A percentile compares a stretch with the other conserved stretches of the same genome.
phyloP scores from a whole-genome alignment of 257 asterid species.

The Solanum sejunctum region DNA sequence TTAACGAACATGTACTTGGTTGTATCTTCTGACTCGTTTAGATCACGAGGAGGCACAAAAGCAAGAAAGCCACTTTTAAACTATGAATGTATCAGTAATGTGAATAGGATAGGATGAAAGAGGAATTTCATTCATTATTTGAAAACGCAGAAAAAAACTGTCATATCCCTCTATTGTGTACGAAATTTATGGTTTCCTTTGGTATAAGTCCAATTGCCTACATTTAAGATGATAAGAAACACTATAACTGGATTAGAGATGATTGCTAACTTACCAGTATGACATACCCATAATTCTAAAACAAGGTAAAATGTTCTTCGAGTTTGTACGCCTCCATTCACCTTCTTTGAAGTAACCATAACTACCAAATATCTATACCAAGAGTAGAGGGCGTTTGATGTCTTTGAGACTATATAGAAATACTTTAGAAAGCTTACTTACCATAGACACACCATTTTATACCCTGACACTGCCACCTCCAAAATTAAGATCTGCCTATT shows the following conservation, averaged over 20 bases:
- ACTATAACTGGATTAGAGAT: not conserved
- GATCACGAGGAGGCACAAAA: conserved; percentile 3
- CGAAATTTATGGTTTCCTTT: not conserved
- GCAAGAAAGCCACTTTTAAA: not conserved
- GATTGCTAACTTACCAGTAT: not conserved
- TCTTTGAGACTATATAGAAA: not conserved
- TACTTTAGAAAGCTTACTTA: not conserved
- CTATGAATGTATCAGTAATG: not conserved
- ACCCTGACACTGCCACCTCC: not conserved
- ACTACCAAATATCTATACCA: not conserved
- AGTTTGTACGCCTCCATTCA: not conserved
- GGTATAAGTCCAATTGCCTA: not conserved
- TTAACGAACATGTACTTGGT: not conserved
- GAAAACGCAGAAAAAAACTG: no score
- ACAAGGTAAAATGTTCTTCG: not conserved
- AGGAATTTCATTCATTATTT: not conserved
- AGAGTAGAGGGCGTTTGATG: not conserved
- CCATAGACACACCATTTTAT: not conserved
- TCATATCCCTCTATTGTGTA: not conserved
- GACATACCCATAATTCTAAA: not conserved
- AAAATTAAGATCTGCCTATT: not conserved
- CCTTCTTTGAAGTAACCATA: not conserved
- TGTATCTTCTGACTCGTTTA: conserved; percentile 3
- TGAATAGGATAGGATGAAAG: not conserved
- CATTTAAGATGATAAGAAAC: not conserved